A percentile compares a stretch with the other conserved stretches of the same genome.
These are phyloP conservation scores for Russula sp. DNA, from an alignment of 768 basidiomycete genomes.

Conservation along the genomic window DNA sequence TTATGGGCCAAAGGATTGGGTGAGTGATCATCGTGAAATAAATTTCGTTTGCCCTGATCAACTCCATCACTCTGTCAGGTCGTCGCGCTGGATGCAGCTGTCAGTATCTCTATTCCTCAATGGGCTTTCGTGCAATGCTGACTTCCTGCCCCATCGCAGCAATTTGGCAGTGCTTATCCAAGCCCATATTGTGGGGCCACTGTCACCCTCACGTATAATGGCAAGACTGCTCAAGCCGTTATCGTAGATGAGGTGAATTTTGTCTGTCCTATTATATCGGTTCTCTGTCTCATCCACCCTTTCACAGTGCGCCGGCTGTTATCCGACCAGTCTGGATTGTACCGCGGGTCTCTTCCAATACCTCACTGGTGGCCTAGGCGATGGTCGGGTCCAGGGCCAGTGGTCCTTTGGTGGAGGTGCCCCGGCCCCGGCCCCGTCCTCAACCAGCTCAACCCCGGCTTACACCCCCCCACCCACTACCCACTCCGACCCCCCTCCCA, in stretches of 20 bases:
- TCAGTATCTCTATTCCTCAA: neutral
- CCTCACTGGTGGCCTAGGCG: slow-evolving; percentile 28
- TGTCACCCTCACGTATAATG: slow-evolving; percentile 55
- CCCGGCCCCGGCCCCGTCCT: neutral
- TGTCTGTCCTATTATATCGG: neutral
- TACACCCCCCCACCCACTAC: neutral
- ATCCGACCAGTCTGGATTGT: slow-evolving; percentile 38
- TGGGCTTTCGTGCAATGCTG: neutral
- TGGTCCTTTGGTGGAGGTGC: slow-evolving; percentile 32
- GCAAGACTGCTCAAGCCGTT: slow-evolving; percentile 48
- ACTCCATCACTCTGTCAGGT: neutral
- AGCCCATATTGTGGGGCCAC: slow-evolving; percentile 53
- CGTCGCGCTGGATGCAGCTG: slow-evolving; percentile 8
- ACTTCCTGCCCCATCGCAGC: slow-evolving; percentile 23
- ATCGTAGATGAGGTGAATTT: slow-evolving; percentile 55
- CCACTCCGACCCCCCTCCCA: neutral
- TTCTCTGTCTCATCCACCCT: neutral
- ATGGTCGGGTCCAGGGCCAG: slow-evolving; percentile 33
- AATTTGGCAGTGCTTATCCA: slow-evolving; percentile 56
- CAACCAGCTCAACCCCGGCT: neutral
- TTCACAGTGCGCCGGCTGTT: slow-evolving; percentile 36
- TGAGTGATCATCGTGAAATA: neutral
- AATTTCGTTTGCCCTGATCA: neutral
- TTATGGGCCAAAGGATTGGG: neutral
- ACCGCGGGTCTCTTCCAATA: slow-evolving; percentile 38